Evolutionary conservation across 352 stramenopile species (phyloP), one percentile per base, ranked within the genome.

Genomic region (Pythium aristosporum): DNA sequence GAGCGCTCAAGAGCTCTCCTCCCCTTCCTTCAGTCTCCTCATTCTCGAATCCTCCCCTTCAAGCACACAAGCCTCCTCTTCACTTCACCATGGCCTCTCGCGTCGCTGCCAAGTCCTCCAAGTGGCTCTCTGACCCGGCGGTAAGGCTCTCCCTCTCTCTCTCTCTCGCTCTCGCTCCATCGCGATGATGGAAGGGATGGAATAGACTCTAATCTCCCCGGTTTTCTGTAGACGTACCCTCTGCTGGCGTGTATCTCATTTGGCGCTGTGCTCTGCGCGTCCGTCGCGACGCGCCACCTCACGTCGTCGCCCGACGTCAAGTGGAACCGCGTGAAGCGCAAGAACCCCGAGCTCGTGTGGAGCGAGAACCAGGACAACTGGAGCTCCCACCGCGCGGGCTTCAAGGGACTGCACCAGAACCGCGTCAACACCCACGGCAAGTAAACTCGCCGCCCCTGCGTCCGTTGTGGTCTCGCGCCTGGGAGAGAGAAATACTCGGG

Each of bases 261-360:
- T 18, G 77, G 75, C 59, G 43, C 72, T 9, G 50, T 77, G 47
- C 68, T 87, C 63, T 82, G 76, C 36, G n/a, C 72, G 18, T 71
- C 70, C 13, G 65, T 71, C 25, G 78, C 74, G 20, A 68, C 76
- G 55, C 78, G 78, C 57, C 76, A 87, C 68, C 54, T 87, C 36
- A 83, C 76, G 50, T 65, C 65, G 55, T 82, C 74, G 39, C 78
- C 78, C 20, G 78, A 87, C 68, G 78, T 87, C 58, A 85, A 87
- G 55, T 79, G 73, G 74, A 71, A 87, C 78, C 78, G 78, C 53
- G 74, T 83, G 43, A 57, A 73, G 63, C 78, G 78, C 74, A 87
- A 81, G 61, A 66, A 79, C 72, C 74, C 76, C 44, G 78, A 85
- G 21, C 70, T 82, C 53, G 67, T 72, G 48, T 69, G 69, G 39